Conservation (phyloP, 345 rosid genomes). For the Linum usitatissimum region DNA sequence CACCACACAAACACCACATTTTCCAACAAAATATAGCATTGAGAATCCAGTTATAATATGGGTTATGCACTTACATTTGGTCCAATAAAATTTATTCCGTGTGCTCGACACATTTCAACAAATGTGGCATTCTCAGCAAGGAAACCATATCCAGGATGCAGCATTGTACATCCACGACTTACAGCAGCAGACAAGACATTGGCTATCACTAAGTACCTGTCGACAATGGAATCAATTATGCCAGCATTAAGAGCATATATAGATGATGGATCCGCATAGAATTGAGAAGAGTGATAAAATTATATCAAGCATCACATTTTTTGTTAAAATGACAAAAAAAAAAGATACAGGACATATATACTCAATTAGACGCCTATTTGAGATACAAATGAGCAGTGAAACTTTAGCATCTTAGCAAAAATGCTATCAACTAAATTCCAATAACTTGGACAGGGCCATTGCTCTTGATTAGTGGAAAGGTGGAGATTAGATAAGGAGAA, state of each 20-base stretch:
- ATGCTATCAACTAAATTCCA: no score
- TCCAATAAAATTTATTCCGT: slow-evolving; percentile 90
- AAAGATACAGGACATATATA: no score
- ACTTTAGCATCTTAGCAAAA: no score
- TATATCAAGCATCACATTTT: no score
- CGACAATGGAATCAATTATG: slow-evolving; percentile 2
- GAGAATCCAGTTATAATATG: neutral
- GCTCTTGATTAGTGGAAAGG: no score
- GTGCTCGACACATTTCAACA: slow-evolving; percentile 96
- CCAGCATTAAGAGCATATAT: neutral
- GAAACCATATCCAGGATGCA: slow-evolving; percentile 99
- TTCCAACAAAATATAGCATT: no score
- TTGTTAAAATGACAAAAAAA: no score
- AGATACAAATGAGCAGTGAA: no score
- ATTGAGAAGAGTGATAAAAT: neutral
- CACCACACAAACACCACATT: neutral
- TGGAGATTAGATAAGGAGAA: no score
- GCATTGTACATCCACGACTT: slow-evolving; percentile 84
- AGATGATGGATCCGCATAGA: neutral
- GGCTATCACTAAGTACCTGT: slow-evolving; percentile 70
- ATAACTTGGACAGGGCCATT: no score
- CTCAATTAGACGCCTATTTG: no score
- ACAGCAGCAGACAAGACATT: slow-evolving; percentile 93
- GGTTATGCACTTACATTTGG: slow-evolving; percentile 61
- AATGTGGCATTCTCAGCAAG: slow-evolving; percentile 92